These are phyloP conservation scores for Kockiozyma suomiensis DNA, from an alignment of 805 yeast genomes.

Conservation along the genomic window DNA sequence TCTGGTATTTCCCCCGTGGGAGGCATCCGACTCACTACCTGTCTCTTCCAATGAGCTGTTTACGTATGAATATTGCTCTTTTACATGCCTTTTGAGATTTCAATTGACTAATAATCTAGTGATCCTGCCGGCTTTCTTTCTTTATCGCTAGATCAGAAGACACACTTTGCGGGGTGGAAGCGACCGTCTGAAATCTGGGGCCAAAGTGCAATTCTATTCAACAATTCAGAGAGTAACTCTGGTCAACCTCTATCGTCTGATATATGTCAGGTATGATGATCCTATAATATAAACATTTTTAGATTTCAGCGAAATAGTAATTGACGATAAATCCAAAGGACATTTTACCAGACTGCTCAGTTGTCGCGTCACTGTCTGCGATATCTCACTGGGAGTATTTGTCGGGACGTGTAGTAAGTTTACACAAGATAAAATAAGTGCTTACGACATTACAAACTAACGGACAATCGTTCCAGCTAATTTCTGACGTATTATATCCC, in stretches of 20 bases:
- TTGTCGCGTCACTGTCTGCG: slow-evolving; percentile 68
- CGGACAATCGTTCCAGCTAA: slow-evolving; percentile 1
- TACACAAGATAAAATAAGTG: too few relatives aligned
- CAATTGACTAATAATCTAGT: slow-evolving; percentile 9
- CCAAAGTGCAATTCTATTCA: slow-evolving; percentile 5
- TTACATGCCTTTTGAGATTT: too few relatives aligned
- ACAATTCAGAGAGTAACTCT: background rate
- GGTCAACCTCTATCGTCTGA: slow-evolving; percentile 9
- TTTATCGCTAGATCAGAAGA: slow-evolving; percentile 28
- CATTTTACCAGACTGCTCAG: slow-evolving; percentile 65
- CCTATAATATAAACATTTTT: too few relatives aligned
- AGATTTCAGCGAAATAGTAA: too few relatives aligned
- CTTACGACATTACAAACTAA: background rate
- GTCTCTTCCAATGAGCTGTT: background rate
- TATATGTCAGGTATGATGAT: slow-evolving; percentile 17
- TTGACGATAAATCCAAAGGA: slow-evolving; percentile 13
- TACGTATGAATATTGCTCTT: slow-evolving; percentile 2
- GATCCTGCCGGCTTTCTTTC: slow-evolving; percentile 34
- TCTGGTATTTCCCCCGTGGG: slow-evolving; percentile 32
- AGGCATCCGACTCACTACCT: slow-evolving; percentile 2
- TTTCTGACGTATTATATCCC: slow-evolving; percentile 36
- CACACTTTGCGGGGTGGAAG: slow-evolving; percentile 32
- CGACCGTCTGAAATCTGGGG: slow-evolving; percentile 28
- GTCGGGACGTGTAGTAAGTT: slow-evolving; percentile 17
- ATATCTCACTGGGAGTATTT: slow-evolving; percentile 42